Conservation (phyloP, 2,329 filamentous ascomycete species). For the Ophiobolus disseminans region DNA sequence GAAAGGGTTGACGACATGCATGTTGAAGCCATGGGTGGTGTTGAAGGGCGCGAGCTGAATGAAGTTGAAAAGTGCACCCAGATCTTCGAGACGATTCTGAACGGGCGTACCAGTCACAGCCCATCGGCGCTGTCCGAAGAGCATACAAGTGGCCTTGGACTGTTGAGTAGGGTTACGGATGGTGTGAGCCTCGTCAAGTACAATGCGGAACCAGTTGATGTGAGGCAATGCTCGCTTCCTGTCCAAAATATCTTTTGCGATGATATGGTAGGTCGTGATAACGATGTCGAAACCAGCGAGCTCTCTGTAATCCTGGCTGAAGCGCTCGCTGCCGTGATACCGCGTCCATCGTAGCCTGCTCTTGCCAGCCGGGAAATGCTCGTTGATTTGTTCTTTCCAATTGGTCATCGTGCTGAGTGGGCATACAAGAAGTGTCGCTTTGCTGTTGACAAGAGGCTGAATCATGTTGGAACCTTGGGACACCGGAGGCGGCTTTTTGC, state of each 20-base stretch:
- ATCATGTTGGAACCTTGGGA: slow-evolving; percentile 8
- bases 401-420: slow-evolving; percentile 91
- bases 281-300: slow-evolving; percentile 81
- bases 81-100: slow-evolving; percentile 86
- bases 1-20: slow-evolving; percentile 84
- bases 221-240: slow-evolving; percentile 74
- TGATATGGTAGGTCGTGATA: slow-evolving; percentile 90
- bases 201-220: slow-evolving; percentile 91
- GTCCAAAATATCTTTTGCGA: slow-evolving; percentile 73
- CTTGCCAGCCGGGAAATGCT: slow-evolving; percentile 71
- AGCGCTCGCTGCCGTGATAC: slow-evolving; percentile 84
- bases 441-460: slow-evolving; percentile 66
- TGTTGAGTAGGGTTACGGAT: slow-evolving; percentile 88
- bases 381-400: slow-evolving; percentile 90
- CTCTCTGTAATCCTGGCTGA: slow-evolving; percentile 63
- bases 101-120: slow-evolving; percentile 97
- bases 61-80: slow-evolving; percentile 86
- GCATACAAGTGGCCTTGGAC: slow-evolving; percentile 81
- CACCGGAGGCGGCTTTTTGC: slow-evolving; percentile 54
- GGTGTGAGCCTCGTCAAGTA: slow-evolving; percentile 92
- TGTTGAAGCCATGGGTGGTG: slow-evolving; percentile 74
- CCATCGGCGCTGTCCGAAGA: slow-evolving; percentile 86
- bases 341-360: slow-evolving; percentile 72
- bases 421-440: slow-evolving; percentile 83
- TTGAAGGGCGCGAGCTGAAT: slow-evolving; percentile 85